phyloP scores from a whole-genome alignment of 2,329 filamentous ascomycete genomes.

The Lachnellula arida region DNA sequence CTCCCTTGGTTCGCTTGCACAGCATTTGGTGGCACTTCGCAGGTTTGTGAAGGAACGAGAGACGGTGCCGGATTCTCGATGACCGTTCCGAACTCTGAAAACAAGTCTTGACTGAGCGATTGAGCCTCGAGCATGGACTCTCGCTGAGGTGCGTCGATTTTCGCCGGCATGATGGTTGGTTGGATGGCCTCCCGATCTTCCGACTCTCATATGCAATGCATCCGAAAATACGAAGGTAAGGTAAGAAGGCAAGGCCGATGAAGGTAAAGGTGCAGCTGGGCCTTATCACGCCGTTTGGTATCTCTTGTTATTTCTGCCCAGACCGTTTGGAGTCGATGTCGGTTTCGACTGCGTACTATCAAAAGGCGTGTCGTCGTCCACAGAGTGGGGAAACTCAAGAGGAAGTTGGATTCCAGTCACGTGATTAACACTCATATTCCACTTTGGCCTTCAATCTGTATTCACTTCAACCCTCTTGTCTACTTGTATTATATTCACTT shows the following conservation, averaged over 20 bases:
- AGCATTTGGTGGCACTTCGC: conserved; percentile 38
- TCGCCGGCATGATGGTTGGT: conserved; percentile 16
- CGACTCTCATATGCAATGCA: too few species aligned
- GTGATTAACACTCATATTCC: too few species aligned
- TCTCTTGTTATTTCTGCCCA: too few species aligned
- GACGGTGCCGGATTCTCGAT: conserved; percentile 66
- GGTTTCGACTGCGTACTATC: too few species aligned
- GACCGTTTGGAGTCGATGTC: too few species aligned
- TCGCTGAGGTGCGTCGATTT: conserved; percentile 7
- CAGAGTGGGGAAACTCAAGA: too few species aligned
- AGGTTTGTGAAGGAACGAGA: conserved; percentile 42
- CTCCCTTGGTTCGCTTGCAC: conserved; percentile 77
- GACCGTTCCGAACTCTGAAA: conserved; percentile 78
- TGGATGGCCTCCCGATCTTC: neutral
- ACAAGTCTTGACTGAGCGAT: conserved; percentile 64
- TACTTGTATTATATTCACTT: neutral
- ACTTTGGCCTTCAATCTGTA: too few species aligned
- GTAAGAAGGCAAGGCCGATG: neutral
- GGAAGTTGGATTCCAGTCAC: too few species aligned
- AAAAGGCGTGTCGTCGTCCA: too few species aligned
- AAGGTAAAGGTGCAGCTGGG: neutral
- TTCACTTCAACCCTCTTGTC: too few species aligned
- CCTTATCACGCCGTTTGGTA: too few species aligned
- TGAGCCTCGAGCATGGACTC: conserved; percentile 46
- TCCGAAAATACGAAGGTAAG: too few species aligned